Evolutionary conservation across 1,139 yeast species (phyloP), one percentile per base, ranked within the genome.

Genomic region (Schwanniomyces etchellsii): DNA sequence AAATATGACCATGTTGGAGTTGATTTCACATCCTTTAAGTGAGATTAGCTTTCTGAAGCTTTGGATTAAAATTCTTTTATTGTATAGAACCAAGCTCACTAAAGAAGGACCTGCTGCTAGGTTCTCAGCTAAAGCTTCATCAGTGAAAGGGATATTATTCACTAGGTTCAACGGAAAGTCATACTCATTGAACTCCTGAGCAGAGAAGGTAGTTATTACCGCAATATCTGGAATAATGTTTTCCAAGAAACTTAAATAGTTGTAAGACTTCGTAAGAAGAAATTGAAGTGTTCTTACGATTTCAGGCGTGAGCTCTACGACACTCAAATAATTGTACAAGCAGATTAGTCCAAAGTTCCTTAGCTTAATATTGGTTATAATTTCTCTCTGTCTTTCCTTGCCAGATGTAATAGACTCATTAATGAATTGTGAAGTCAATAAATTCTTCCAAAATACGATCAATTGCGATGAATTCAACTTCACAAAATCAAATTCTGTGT

Each of bases 391-490:
- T 4, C 41, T 45, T n/a, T 47, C 49, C 12, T 48, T 52, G 3
- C 38, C 31, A 7, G 32, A 32, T 5, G 42, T 30, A 20, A 59
- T 42, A 9, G 55, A 50, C 2, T 60, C 44, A 14, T 66, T 53
- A 22, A 62, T 57, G 30, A 55, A 65, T 36, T 66, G 73, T 2
- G 72, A 62, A 2, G 88, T 81, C 32, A 88, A 60, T n/a, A 86
- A 67, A 36, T 79, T 75, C 46, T 84, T 84, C 95, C 96, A 88
- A 39, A 86, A 74, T 4, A 77, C 70, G 28, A 86, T 60, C 34
- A 85, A 68, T 47, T 85, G 95, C 0, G 91, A 74, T 3, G 86
- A 68, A 48, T 85, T 84, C 38, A 83, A 70, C 40, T 72, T 74
- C 24, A 83, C 74, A 43, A 79, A 81, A 36, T 67, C 74, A 1